Base-by-base conservation (phyloP, 1,284 basidiomycete species). In the Meripilus lineatus region DNA sequence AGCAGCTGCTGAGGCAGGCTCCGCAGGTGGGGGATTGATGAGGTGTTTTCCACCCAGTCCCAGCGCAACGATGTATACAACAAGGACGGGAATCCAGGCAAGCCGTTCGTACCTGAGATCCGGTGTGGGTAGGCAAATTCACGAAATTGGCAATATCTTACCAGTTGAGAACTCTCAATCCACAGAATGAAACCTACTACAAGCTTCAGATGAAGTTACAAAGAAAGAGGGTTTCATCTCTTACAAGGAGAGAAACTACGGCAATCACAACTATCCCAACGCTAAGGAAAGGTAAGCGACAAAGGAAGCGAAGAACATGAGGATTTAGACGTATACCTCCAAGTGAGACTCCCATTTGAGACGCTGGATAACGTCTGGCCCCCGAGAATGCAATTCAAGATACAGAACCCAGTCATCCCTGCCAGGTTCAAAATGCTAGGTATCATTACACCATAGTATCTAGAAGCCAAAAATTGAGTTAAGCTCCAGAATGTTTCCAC, bases 231-330 rank as follows among this genome's bases (percentile, higher is more conserved):
- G n/a, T n/a, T n/a, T n/a, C n/a, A n/a, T n/a, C n/a, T 70, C 78
- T 55, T 51, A 84, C 83, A 11, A 89, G 58, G 20, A 97, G 72
- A 3, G 89, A 84, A 36, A 95, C 73, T 23, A 88, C 53, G 0
- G 80, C 75, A 21, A 95, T 85, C 38, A 97, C 81, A 21, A 93
- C 86, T 46, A 97, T 97, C 1, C 93, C 93, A 13, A 95, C 86
- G 40, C 84, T 87, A 47, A 23, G n/a, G 23, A 40, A 44, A 44
- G 32, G 6, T 21, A 22, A 24, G 13, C 13, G 36, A 48, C 38
- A 33, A 8, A 34, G 20, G 21, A 3, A 23, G 13, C 2, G 35
- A 11, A 20, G 36, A 20, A 37, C 13, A 26, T 34, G 14, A 14
- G 32, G 34, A 40, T 8, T 23, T 6, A 13, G 11, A 15, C 20